Conservation (phyloP, 2,329 filamentous ascomycete genomes). For the Teratosphaeria viscida region DNA sequence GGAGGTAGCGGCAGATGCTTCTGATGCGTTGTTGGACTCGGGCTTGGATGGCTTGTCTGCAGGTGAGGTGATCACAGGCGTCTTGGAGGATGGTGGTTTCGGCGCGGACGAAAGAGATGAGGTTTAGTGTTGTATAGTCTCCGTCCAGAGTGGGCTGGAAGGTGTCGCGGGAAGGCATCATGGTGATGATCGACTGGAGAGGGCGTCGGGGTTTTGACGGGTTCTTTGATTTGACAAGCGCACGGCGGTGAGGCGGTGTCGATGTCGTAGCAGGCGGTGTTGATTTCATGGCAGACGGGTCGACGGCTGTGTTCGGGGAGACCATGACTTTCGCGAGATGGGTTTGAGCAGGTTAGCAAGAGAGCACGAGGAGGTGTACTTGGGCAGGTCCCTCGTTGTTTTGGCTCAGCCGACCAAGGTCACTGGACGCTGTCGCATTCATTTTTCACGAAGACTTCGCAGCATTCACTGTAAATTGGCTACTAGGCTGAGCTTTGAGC, state of each 20-base stretch:
- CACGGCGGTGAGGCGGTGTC: too few species aligned
- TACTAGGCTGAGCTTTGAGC: background rate
- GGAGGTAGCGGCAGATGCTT: background rate
- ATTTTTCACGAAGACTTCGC: background rate
- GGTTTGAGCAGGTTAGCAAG: background rate
- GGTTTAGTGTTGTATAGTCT: background rate
- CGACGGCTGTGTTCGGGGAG: background rate
- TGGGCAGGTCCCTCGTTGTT: background rate
- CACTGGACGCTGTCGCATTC: background rate
- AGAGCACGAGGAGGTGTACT: background rate
- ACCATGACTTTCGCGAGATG: background rate
- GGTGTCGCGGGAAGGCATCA: background rate
- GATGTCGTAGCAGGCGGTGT: too few species aligned
- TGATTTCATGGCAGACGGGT: background rate
- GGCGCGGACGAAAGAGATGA: background rate
- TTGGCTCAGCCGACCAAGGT: background rate
- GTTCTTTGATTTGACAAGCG: background rate
- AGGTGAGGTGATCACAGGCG: background rate
- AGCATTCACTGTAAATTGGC: background rate
- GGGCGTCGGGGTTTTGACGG: background rate
- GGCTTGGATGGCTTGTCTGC: background rate
- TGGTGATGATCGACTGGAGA: background rate
- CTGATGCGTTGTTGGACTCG: background rate
- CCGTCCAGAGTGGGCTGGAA: background rate
- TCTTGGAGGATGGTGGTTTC: background rate